Evolutionary conservation across 352 stramenopile species (phyloP), one percentile per base, ranked within the genome.

Genomic region (Globisporangium sylvaticum): DNA sequence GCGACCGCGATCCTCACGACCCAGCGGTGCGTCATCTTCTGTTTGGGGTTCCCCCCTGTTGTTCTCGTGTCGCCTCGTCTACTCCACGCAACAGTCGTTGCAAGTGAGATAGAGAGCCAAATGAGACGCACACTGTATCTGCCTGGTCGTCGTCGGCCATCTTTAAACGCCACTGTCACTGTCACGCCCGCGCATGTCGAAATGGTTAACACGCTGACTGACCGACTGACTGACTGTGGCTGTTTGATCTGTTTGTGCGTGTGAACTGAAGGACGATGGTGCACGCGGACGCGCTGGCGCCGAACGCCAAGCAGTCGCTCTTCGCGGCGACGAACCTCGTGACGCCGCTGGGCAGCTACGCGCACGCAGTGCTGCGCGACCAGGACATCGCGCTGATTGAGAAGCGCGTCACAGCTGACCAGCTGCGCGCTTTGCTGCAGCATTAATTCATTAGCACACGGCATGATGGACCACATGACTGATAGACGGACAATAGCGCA

Each of bases 221-320:
- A 0, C 50, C 34, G 6, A n/a, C n/a, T n/a, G n/a, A n/a, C n/a
- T n/a, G n/a, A n/a, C n/a, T n/a, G n/a, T 25, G 18, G 18, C 46
- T 58, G 18, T 9, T 22, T 58, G 52, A 18, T 34, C 4, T 55
- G 22, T 0, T 29, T n/a, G 29, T 58, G 25, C 10, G 25, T 37
- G n/a, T 53, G 7, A 12, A 24, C 20, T 42, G 27, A 39, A 92
- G 84, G 52, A 90, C 78, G 14, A 34, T 84, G 14, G 78, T 89
- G 42, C 65, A 72, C 22, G 77, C 81, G 0, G 72, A 79, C 20
- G 44, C 62, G 12, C 18, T 91, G 18, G 58, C 76, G 9, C 44
- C 74, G 15, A 95, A 93, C 54, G 82, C 70, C n/a, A 75, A 75
- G 2, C 87, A 94, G 62, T 88, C 75, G 46, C 76, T 94, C 32